Conservation (phyloP, 2,329 filamentous ascomycete species). For the Cordyceps fumosorosea region DNA sequence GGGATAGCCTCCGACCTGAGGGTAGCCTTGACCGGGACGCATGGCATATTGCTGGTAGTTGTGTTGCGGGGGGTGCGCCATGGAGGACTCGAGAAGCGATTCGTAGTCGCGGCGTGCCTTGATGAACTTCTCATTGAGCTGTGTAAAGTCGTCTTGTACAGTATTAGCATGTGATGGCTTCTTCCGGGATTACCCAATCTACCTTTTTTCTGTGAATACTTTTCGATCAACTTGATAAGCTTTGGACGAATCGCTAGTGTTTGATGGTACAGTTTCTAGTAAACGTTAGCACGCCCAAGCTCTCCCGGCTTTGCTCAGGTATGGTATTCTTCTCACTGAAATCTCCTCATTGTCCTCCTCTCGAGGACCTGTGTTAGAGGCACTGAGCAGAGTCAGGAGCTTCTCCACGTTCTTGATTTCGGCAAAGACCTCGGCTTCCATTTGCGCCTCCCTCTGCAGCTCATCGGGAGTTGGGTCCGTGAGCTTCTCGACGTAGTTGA, state of each 20-base stretch:
- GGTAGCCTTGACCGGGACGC: conserved; percentile 45
- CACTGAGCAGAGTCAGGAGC: conserved; percentile 82
- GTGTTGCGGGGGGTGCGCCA: conserved; percentile 84
- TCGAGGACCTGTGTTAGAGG: conserved; percentile 70
- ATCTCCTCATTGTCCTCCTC: conserved; percentile 97
- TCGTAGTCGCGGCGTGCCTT: conserved; percentile 97
- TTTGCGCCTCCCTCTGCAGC: conserved; percentile 89
- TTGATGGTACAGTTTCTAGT: conserved; percentile 75
- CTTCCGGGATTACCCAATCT: conserved; percentile 13
- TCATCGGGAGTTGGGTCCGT: conserved; percentile 92
- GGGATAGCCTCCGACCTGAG: conserved; percentile 31
- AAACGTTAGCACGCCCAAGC: conserved; percentile 24
- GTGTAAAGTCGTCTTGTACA: conserved; percentile 82
- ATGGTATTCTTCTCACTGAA: conserved; percentile 46
- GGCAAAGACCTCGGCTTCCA: conserved; percentile 68
- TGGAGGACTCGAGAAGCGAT: conserved; percentile 87
- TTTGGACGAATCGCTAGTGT: conserved; percentile 93
- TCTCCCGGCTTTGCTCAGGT: neutral
- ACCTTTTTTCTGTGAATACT: conserved; percentile 99
- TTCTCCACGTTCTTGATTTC: conserved; percentile 61
- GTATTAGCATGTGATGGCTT: conserved; percentile 18
- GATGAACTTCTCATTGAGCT: conserved; percentile 98
- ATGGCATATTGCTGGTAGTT: conserved; percentile 65
- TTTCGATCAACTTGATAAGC: conserved; percentile 94
- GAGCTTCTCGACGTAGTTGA: conserved; percentile 98